phyloP scores from a whole-genome alignment of 2,329 filamentous ascomycete species.

The Phyllachora maydis region DNA sequence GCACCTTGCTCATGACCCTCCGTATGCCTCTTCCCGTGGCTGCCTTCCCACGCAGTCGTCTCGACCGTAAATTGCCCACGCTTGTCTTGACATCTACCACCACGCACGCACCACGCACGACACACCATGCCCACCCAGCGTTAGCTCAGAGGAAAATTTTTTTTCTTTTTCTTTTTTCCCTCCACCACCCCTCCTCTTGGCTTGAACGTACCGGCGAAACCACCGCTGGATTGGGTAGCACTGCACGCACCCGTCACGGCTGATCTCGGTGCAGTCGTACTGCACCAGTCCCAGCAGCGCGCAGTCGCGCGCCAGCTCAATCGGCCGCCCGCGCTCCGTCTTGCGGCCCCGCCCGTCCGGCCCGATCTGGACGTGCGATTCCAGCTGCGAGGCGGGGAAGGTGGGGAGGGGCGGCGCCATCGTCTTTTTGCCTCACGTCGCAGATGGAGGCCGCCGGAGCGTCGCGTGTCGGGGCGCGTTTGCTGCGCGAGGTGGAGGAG shows the following conservation, averaged over 20 bases:
- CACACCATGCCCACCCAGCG: constrained; percentile 2
- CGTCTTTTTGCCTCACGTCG: not conserved
- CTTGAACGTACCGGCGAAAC: constrained; percentile 32
- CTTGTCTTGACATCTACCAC: constrained; percentile 37
- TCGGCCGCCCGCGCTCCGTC: constrained; percentile 13
- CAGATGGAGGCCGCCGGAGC: constrained; percentile 11
- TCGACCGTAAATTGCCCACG: constrained; percentile 38
- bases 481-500: constrained; percentile 35
- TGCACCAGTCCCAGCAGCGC: constrained; percentile 36
- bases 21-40: too few relatives aligned
- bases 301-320: constrained; percentile 30
- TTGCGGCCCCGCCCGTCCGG: constrained; percentile 30
- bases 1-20: too few relatives aligned
- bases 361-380: constrained; percentile 24
- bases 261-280: constrained; percentile 35
- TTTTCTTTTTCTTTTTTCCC: not conserved
- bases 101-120: too few relatives aligned
- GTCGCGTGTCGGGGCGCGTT: constrained; percentile 20
- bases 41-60: constrained; percentile 45
- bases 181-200: constrained; percentile 1
- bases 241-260: constrained; percentile 26
- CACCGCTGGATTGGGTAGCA: constrained; percentile 37
- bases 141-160: constrained; percentile 1
- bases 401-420: constrained; percentile 39
- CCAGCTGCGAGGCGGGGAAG: constrained; percentile 30